Conservation (phyloP, 495 filamentous ascomycete species). For the Podospora didyma region DNA sequence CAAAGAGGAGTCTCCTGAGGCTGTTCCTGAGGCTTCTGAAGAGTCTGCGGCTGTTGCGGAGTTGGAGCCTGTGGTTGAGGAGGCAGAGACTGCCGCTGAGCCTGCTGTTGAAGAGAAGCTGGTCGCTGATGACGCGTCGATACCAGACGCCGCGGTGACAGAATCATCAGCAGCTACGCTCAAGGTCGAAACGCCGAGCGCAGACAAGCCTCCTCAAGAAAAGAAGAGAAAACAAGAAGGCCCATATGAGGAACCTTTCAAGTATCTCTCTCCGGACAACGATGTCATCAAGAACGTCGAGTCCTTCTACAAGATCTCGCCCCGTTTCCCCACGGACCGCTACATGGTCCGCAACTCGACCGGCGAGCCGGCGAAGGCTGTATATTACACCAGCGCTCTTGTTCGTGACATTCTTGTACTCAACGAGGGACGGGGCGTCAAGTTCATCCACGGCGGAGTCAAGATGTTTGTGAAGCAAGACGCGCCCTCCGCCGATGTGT, state of each 20-base stretch:
- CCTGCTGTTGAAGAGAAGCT: neutral
- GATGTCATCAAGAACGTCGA: constrained; percentile 69
- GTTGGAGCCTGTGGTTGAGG: constrained; percentile 5
- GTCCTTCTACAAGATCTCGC: constrained; percentile 75
- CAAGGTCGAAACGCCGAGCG: constrained; percentile 7
- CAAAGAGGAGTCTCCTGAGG: constrained; percentile 19
- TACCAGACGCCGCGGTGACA: constrained; percentile 5
- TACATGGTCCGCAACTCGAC: constrained; percentile 94
- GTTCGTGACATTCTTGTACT: constrained; percentile 72
- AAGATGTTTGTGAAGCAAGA: constrained; percentile 99
- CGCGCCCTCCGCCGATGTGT: constrained; percentile 75
- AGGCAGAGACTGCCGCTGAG: neutral
- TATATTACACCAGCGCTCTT: constrained; percentile 91
- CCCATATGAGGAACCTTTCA: constrained; percentile 83
- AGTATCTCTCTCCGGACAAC: constrained; percentile 71
- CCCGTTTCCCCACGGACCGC: constrained; percentile 79
- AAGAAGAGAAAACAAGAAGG: constrained; percentile 38
- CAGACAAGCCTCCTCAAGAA: constrained; percentile 11
- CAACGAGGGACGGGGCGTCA: constrained; percentile 86
- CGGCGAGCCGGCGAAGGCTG: constrained; percentile 76
- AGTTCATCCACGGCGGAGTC: constrained; percentile 93
- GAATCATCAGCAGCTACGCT: constrained; percentile 19
- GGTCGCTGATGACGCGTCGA: constrained; percentile 3
- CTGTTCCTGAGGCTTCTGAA: constrained; percentile 8
- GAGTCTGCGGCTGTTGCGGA: constrained; percentile 14